phyloP scores from a whole-genome alignment of 2,329 filamentous ascomycete species.

The Sclerotiophoma versabilis region DNA sequence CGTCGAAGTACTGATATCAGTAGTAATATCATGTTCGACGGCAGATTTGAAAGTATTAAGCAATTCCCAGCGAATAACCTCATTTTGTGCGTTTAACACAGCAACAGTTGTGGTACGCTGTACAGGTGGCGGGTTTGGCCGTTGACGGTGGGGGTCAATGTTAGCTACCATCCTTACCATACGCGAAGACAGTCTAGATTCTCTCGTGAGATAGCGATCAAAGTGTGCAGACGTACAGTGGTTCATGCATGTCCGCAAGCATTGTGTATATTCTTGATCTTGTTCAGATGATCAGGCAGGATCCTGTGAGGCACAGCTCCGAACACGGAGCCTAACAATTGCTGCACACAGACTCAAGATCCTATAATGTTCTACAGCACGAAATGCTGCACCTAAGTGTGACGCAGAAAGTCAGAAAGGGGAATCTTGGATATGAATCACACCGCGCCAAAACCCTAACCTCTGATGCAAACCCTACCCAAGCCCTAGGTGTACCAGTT shows the following conservation, averaged over 20 bases:
- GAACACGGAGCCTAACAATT: neutral
- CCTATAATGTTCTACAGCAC: neutral
- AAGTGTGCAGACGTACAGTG: neutral
- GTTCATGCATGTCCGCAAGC: neutral
- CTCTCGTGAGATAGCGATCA: neutral
- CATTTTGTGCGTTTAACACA: slow-evolving; percentile 1
- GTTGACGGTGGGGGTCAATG: no score
- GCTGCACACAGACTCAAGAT: neutral
- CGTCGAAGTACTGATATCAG: neutral
- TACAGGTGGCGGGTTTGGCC: no score
- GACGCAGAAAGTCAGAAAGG: neutral
- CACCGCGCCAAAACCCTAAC: slow-evolving; percentile 4
- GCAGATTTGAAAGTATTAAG: neutral
- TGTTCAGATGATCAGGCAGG: slow-evolving; percentile 21
- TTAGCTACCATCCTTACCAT: neutral
- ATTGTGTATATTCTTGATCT: slow-evolving; percentile 27
- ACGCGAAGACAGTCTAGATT: neutral
- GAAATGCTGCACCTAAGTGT: neutral
- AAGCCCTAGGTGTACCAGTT: neutral
- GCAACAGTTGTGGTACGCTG: no score
- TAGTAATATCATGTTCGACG: neutral
- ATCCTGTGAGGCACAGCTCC: slow-evolving; percentile 3
- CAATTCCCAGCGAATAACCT: neutral
- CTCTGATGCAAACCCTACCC: slow-evolving; percentile 5
- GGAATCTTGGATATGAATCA: slow-evolving; percentile 9